Percentiles rank a stretch among this genome's conserved stretches.
These are phyloP conservation scores for Mallotus japonicus DNA, from an alignment of 441 rosid genomes.

Conservation along the genomic window DNA sequence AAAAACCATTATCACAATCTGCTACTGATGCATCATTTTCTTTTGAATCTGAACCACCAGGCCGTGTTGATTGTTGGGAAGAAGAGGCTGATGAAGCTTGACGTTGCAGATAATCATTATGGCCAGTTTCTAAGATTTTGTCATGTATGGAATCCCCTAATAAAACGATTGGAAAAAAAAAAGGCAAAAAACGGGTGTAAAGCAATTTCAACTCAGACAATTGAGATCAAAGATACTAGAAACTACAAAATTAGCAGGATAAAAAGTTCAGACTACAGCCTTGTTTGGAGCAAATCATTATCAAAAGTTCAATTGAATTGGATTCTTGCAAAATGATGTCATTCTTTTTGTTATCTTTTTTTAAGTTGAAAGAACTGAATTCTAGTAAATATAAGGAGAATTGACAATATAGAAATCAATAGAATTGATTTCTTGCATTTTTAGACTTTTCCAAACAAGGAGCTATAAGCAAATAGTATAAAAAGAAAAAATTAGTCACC, in stretches of 20 bases:
- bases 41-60: conserved; percentile 47
- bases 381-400: neutral
- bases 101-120: conserved; percentile 35
- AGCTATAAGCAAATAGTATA: neutral
- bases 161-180: conserved; percentile 10
- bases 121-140: conserved; percentile 30
- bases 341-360: neutral
- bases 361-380: neutral
- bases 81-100: conserved; percentile 35
- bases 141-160: conserved; percentile 46
- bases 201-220: neutral
- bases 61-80: conserved; percentile 9
- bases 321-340: neutral
- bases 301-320: neutral
- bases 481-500: conserved; percentile 29
- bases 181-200: conserved; percentile 10
- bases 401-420: neutral
- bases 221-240: neutral
- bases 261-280: neutral
- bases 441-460: neutral
- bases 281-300: neutral
- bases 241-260: neutral
- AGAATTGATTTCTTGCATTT: neutral
- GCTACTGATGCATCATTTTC: conserved; percentile 48
- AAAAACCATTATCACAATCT: conserved; percentile 44